Evolutionary conservation across 129 eudicot genomes (phyloP).

Genomic region (Ambrosia artemisiifolia): DNA sequence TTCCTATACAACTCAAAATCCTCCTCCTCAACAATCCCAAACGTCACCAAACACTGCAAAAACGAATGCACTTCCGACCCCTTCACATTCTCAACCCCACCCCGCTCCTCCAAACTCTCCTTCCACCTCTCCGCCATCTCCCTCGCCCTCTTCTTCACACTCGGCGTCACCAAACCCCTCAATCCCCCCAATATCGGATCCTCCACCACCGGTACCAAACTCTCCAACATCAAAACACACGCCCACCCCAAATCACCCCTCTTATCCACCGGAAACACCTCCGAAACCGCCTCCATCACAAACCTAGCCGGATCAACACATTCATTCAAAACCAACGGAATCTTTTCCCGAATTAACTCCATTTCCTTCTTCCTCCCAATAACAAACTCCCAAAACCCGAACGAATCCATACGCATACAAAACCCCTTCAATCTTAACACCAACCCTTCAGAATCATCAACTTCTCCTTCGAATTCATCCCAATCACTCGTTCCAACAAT

Average conservation of each 20-base stretch:
- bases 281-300: constrained; percentile 78
- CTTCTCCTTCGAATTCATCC: constrained; percentile 46
- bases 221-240: constrained; percentile 77
- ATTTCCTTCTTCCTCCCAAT: constrained; percentile 70
- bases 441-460: constrained; percentile 12
- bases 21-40: constrained; percentile 1
- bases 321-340: constrained; percentile 50
- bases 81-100: background rate
- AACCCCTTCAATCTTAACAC: background rate
- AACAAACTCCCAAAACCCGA: constrained; percentile 70
- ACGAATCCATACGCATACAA: constrained; percentile 1
- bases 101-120: constrained; percentile 66
- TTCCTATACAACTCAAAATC: background rate
- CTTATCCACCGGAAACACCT: constrained; percentile 84
- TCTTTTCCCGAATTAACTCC: constrained; percentile 45
- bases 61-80: background rate
- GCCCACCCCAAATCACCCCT: constrained; percentile 94
- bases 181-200: constrained; percentile 81
- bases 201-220: constrained; percentile 72
- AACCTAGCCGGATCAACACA: constrained; percentile 91
- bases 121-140: constrained; percentile 86
- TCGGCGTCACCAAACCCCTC: constrained; percentile 78
- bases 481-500: constrained; percentile 46
- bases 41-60: constrained; percentile 2
- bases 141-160: constrained; percentile 57